Evolutionary conservation across 176 grass and related monocot genomes (phyloP).

Genomic region (Aegilops bicornis): DNA sequence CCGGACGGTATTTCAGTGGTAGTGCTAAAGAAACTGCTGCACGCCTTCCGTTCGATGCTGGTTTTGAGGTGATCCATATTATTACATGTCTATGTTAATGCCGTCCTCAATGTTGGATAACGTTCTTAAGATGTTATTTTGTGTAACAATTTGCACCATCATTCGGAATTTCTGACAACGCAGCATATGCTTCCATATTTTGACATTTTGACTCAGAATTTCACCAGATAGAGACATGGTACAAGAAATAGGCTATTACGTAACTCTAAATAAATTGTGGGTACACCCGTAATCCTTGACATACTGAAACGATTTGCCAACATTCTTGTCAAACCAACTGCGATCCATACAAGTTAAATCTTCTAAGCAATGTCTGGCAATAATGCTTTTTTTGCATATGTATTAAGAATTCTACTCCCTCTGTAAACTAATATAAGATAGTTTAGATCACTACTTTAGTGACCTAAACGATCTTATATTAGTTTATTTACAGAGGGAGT

Average conservation of each 20-base stretch:
- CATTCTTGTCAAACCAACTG: background rate
- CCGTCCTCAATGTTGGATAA: background rate
- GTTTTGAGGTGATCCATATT: conserved; percentile 74
- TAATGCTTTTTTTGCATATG: background rate
- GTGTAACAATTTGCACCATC: background rate
- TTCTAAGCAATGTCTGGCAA: background rate
- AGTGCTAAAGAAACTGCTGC: conserved; percentile 62
- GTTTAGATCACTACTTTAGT: too few relatives aligned
- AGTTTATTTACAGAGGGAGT: too few relatives aligned
- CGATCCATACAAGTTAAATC: background rate
- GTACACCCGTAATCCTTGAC: background rate
- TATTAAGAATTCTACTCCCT: background rate
- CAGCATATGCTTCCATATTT: background rate
- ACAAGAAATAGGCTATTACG: background rate
- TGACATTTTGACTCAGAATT: background rate
- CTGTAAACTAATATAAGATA: too few relatives aligned
- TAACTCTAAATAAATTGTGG: background rate
- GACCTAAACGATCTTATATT: too few relatives aligned
- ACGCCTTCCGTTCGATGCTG: conserved; percentile 93
- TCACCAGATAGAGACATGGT: background rate
- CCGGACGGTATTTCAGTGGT: conserved; percentile 83
- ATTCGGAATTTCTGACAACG: background rate
- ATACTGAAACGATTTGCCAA: background rate
- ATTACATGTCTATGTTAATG: background rate
- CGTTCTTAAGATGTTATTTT: conserved; percentile 19